Conservation (phyloP, 805 yeast species). For the Pichia eremophila region DNA sequence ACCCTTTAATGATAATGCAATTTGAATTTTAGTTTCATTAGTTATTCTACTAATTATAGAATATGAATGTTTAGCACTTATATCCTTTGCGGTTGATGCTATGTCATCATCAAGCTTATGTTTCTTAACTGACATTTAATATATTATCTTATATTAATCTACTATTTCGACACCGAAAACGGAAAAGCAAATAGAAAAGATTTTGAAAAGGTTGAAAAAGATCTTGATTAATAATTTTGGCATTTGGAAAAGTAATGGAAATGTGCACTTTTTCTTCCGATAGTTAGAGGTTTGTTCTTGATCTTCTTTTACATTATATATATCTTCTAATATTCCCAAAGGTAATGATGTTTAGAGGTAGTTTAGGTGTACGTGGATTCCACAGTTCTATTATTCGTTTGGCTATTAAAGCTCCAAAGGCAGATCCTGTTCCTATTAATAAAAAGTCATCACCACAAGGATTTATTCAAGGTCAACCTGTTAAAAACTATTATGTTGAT, state of each 20-base stretch:
- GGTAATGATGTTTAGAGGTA: not conserved
- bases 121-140: slow-evolving; percentile 1
- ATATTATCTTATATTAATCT: too few species aligned
- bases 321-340: too few species aligned
- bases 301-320: too few species aligned
- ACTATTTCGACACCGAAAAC: too few species aligned
- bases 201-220: too few species aligned
- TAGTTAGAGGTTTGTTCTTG: too few species aligned
- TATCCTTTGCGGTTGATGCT: not conserved
- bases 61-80: slow-evolving; percentile 28
- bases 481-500: slow-evolving; percentile 16
- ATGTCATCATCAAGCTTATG: slow-evolving; percentile 8
- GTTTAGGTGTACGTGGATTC: not conserved
- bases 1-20: slow-evolving; percentile 77
- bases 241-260: too few species aligned
- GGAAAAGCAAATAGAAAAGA: too few species aligned
- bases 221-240: too few species aligned
- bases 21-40: slow-evolving; percentile 88
- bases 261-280: too few species aligned
- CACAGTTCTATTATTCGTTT: not conserved
- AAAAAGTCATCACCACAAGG: slow-evolving; percentile 11
- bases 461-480: slow-evolving; percentile 13
- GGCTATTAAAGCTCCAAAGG: slow-evolving; percentile 2
- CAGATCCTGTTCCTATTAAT: slow-evolving; percentile 8
- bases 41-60: slow-evolving; percentile 54